Evolutionary conservation across 148 eudicot genomes (phyloP), one percentile per base, ranked within the genome.

Genomic region (Spergularia bocconei): DNA sequence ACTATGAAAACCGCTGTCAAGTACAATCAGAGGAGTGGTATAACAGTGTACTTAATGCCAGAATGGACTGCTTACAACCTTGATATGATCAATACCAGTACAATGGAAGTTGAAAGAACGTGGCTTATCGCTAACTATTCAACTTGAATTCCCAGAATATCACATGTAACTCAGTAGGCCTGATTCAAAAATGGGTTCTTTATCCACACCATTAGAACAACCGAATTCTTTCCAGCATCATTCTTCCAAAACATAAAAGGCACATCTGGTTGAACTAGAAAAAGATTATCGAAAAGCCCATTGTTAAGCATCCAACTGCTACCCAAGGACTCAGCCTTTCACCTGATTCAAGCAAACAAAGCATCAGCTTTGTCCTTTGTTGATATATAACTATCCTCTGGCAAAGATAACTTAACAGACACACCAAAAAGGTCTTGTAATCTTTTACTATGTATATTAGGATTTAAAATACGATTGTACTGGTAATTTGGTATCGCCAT

Each of bases 291-390:
- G 98, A 91, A 1, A 93, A 78, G 14, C 97, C 97, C 94, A 93
- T 93, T 63, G 85, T 79, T 75, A 93, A 85, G 87, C 95, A 90
- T 78, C 93, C 95, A 36, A 78, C 79, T 16, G 90, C 88, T 72
- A 95, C 93, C 97, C 96, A 95, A 0, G 97, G 96, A 76, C 97
- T 90, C 86, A 90, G 77, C 14, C 96, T 84, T 79, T 90, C 98
- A 81, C 97, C 97, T 91, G 88, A 79, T 83, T 15, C 75, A 85
- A 36, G 4, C n/a, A 74, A 83, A 77, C 25, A 62, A 36, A 71
- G 29, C 61, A 50, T 79, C 57, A 77, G 75, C 33, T 52, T 3
- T 38, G 21, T 55, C 8, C 47, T 38, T 56, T 21, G 3, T 38
- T 17, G 11, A 54, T 63, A 48, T 29, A 10, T 36, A 44, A 56